A percentile compares a stretch with the other conserved stretches of the same genome.
Conservation (phyloP, 257 asterid species). For the Solanum dulcamara region DNA sequence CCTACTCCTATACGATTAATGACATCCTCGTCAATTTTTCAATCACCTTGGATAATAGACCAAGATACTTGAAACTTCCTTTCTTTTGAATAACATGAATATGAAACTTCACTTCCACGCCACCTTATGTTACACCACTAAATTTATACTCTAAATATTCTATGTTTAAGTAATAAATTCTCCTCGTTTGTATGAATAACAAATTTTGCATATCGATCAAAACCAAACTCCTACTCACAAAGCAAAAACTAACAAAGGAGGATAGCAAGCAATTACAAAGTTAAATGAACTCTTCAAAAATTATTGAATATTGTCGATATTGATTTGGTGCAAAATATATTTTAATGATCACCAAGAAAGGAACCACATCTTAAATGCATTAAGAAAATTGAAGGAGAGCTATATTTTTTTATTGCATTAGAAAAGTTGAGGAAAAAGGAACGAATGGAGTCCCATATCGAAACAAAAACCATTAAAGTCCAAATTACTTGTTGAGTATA, state of each 20-base stretch:
- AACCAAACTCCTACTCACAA: neutral
- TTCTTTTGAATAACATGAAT: too few relatives aligned
- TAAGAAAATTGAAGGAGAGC: too few relatives aligned
- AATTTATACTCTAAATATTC: too few relatives aligned
- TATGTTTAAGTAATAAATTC: neutral
- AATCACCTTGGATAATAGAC: too few relatives aligned
- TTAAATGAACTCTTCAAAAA: neutral
- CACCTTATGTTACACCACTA: too few relatives aligned
- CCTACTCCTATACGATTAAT: too few relatives aligned
- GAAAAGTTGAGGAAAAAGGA: neutral
- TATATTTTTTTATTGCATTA: too few relatives aligned
- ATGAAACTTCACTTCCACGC: too few relatives aligned
- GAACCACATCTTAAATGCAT: neutral
- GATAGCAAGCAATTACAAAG: neutral
- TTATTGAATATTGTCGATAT: neutral
- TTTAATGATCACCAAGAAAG: neutral
- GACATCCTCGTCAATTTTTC: too few relatives aligned
- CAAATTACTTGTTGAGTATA: neutral
- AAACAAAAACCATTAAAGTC: neutral
- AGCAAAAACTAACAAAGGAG: neutral
- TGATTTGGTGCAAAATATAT: neutral
- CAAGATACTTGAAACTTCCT: too few relatives aligned
- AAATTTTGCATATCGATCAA: neutral
- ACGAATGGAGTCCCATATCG: neutral
- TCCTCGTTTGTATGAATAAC: neutral